These are phyloP conservation scores for Cladophialophora chaetospira DNA, from an alignment of 2,329 filamentous ascomycete genomes.

Conservation along the genomic window DNA sequence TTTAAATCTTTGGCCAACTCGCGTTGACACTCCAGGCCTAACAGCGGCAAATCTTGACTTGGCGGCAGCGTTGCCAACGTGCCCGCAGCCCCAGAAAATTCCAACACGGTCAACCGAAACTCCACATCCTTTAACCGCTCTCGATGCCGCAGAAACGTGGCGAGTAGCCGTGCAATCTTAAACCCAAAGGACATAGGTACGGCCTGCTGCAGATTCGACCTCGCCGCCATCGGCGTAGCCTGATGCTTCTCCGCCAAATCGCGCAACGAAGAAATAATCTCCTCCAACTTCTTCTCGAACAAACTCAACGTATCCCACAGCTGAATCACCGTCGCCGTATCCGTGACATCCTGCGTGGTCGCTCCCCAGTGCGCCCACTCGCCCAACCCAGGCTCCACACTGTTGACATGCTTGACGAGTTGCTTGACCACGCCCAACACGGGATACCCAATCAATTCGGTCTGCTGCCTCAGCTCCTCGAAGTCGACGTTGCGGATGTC, in stretches of 20 bases:
- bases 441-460: constrained; percentile 32
- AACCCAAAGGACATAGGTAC: constrained; percentile 33
- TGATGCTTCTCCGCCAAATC: constrained; percentile 23
- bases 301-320: constrained; percentile 31
- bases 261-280: constrained; percentile 24
- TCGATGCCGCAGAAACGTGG: constrained; percentile 30
- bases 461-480: constrained; percentile 26
- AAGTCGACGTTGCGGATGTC: constrained; percentile 29
- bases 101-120: constrained; percentile 25
- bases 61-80: constrained; percentile 31
- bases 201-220: constrained; percentile 33
- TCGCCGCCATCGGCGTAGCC: constrained; percentile 31
- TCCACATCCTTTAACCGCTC: constrained; percentile 29
- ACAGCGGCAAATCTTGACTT: constrained; percentile 12
- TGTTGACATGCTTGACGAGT: constrained; percentile 30
- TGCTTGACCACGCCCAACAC: constrained; percentile 32
- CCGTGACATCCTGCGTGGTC: constrained; percentile 33
- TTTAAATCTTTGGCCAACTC: constrained; percentile 31
- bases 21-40: constrained; percentile 29
- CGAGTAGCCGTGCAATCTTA: constrained; percentile 30
- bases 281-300: constrained; percentile 24
- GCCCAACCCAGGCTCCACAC: constrained; percentile 24
- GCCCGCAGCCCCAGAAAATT: constrained; percentile 32
- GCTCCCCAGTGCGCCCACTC: constrained; percentile 33
- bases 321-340: constrained; percentile 32